These are phyloP conservation scores for Annulohypoxylon truncatum DNA, from an alignment of 2,329 filamentous ascomycete species.

Conservation along the genomic window DNA sequence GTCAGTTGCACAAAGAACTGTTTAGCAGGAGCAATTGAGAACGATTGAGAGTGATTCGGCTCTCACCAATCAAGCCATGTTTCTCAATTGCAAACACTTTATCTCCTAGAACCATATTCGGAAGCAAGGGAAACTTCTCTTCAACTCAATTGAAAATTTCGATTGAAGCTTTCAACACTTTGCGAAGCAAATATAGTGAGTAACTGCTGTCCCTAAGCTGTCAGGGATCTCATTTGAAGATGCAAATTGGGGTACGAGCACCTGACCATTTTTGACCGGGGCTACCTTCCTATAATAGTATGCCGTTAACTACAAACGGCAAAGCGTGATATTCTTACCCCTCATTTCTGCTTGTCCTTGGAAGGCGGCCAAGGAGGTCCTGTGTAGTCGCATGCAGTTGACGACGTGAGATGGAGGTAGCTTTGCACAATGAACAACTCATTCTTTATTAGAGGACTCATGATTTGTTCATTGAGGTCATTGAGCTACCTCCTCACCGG, in stretches of 20 bases:
- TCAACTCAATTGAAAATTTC: slow-evolving; percentile 17
- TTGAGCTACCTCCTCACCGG: not conserved
- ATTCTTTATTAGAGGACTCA: slow-evolving; percentile 25
- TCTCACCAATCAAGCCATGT: not conserved
- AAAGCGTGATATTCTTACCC: slow-evolving; percentile 37
- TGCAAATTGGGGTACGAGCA: slow-evolving; percentile 38
- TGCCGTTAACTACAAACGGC: slow-evolving; percentile 34
- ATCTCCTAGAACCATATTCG: slow-evolving; percentile 1
- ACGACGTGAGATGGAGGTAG: slow-evolving; percentile 25
- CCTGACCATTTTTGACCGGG: slow-evolving; percentile 36
- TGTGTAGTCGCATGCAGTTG: slow-evolving; percentile 30
- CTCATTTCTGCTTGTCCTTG: slow-evolving; percentile 38
- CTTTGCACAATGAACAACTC: slow-evolving; percentile 38
- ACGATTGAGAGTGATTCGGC: not conserved
- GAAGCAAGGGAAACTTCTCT: slow-evolving; percentile 6
- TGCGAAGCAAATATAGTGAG: slow-evolving; percentile 26
- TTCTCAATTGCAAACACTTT: slow-evolving; percentile 24
- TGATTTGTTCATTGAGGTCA: slow-evolving; percentile 28
- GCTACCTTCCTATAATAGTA: slow-evolving; percentile 38
- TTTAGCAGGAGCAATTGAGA: slow-evolving; percentile 1
- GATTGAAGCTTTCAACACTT: slow-evolving; percentile 20
- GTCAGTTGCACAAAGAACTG: slow-evolving; percentile 17
- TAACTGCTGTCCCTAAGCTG: slow-evolving; percentile 13
- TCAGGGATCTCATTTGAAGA: slow-evolving; percentile 36
- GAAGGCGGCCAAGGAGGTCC: slow-evolving; percentile 28